A percentile compares a stretch with the other conserved stretches of the same genome.
phyloP scores from a whole-genome alignment of 2,329 filamentous ascomycete genomes.

The Fonsecaea pugnacius region DNA sequence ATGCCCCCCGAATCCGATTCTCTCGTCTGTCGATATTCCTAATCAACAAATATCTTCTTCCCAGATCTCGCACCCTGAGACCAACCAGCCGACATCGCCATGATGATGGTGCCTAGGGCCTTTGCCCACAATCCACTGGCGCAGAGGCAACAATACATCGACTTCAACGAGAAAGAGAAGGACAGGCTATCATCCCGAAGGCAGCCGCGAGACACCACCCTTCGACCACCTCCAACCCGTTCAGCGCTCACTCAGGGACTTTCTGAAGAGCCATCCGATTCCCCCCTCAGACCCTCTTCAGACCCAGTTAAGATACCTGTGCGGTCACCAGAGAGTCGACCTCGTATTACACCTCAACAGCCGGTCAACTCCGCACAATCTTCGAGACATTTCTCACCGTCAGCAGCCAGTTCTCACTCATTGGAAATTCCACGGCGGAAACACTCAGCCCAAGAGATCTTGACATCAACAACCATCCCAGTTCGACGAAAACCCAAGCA shows the following conservation, averaged over 20 bases:
- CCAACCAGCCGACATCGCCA: not conserved
- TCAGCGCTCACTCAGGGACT: slow-evolving; percentile 28
- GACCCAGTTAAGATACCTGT: slow-evolving; percentile 31
- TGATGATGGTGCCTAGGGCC: slow-evolving; percentile 50
- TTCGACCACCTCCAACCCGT: slow-evolving; percentile 17
- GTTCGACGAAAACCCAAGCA: slow-evolving; percentile 51
- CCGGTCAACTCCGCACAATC: slow-evolving; percentile 25
- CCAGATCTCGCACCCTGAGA: not conserved
- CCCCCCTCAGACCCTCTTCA: slow-evolving; percentile 13
- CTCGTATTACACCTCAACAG: slow-evolving; percentile 13
- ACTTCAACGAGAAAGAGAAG: slow-evolving; percentile 31
- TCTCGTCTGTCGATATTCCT: not conserved
- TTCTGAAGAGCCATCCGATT: slow-evolving; percentile 16
- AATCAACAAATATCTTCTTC: not conserved
- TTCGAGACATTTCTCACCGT: not conserved
- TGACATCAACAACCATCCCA: slow-evolving; percentile 65
- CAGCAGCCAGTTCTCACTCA: not conserved
- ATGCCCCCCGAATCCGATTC: slow-evolving; percentile 15
- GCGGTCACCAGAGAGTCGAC: slow-evolving; percentile 7
- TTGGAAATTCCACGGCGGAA: slow-evolving; percentile 23
- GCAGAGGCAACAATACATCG: slow-evolving; percentile 33
- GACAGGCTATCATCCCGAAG: slow-evolving; percentile 21
- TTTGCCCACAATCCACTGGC: slow-evolving; percentile 45
- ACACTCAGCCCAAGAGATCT: slow-evolving; percentile 42
- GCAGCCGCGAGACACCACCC: slow-evolving; percentile 3